Evolutionary conservation across 257 asterid genomes (phyloP).

Genomic region (Forsythia viridissima): DNA sequence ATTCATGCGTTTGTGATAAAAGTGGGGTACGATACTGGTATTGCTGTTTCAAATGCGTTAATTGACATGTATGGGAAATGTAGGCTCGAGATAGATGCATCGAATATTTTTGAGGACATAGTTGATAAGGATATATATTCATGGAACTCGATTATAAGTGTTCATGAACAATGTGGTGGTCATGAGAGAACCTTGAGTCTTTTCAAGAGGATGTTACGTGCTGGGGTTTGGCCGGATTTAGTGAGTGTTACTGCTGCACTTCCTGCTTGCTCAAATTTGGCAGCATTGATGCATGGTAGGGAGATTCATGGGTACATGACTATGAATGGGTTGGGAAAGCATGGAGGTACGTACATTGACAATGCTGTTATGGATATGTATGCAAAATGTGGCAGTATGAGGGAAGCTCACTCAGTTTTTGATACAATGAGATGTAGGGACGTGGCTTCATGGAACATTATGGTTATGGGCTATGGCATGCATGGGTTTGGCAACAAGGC

Average conservation of each 20-base stretch:
- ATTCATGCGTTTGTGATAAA: slow-evolving; percentile 61
- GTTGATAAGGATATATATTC: slow-evolving; percentile 74
- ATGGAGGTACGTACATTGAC: slow-evolving; percentile 34
- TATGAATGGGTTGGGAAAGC: slow-evolving; percentile 41
- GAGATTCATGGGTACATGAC: slow-evolving; percentile 71
- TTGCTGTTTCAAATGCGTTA: slow-evolving; percentile 63
- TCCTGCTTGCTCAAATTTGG: slow-evolving; percentile 71
- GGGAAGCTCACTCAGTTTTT: slow-evolving; percentile 61
- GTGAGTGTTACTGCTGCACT: slow-evolving; percentile 69
- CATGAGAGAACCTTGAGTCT: slow-evolving; percentile 61
- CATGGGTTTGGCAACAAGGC: slow-evolving; percentile 76
- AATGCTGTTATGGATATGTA: slow-evolving; percentile 94
- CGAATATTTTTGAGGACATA: slow-evolving; percentile 44
- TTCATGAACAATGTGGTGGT: slow-evolving; percentile 74
- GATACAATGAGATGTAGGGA: slow-evolving; percentile 56
- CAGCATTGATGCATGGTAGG: slow-evolving; percentile 72
- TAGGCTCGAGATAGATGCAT: slow-evolving; percentile 50
- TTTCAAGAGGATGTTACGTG: slow-evolving; percentile 53
- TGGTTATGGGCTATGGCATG: slow-evolving; percentile 88
- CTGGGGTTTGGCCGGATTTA: slow-evolving; percentile 62
- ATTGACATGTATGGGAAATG: slow-evolving; percentile 94
- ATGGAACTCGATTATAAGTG: slow-evolving; percentile 83
- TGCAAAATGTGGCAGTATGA: slow-evolving; percentile 77
- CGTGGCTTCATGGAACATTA: slow-evolving; percentile 84
- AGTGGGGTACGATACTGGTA: slow-evolving; percentile 46